Evolutionary conservation across 495 filamentous ascomycete genomes (phyloP).

Genomic region (Xylaria curta): DNA sequence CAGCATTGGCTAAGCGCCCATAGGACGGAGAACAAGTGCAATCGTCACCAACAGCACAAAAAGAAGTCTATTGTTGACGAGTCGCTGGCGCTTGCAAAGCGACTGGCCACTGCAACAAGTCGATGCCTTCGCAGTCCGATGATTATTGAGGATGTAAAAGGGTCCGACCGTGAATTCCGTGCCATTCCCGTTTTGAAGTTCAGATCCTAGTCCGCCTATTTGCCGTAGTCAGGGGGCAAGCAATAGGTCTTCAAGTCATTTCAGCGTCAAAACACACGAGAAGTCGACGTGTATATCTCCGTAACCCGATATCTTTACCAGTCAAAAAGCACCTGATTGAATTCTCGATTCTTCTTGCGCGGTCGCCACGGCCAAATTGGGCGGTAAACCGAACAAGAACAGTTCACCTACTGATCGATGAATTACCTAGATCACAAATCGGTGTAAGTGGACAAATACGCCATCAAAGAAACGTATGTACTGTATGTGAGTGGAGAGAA

Average conservation of each 20-base stretch:
- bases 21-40: not conserved
- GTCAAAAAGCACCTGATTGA: not conserved
- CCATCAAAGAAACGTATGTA: not conserved
- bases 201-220: not conserved
- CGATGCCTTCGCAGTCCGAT: not conserved
- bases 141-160: not conserved
- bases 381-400: slow-evolving; percentile 6
- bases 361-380: slow-evolving; percentile 14
- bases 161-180: not conserved
- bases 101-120: not conserved
- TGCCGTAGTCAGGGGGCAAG: not conserved
- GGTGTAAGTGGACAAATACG: not conserved
- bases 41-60: not conserved
- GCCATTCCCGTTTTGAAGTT: not conserved
- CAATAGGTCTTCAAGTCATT: not conserved
- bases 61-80: not conserved
- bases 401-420: not conserved
- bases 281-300: not conserved
- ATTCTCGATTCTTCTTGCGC: not conserved
- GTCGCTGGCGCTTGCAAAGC: slow-evolving; percentile 2
- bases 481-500: not conserved
- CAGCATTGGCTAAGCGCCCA: slow-evolving; percentile 12
- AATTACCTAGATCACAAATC: not conserved
- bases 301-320: not conserved
- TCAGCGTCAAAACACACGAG: not conserved